Conservation (phyloP, 1,139 yeast genomes). For the Blastobotrys arbuscula region DNA sequence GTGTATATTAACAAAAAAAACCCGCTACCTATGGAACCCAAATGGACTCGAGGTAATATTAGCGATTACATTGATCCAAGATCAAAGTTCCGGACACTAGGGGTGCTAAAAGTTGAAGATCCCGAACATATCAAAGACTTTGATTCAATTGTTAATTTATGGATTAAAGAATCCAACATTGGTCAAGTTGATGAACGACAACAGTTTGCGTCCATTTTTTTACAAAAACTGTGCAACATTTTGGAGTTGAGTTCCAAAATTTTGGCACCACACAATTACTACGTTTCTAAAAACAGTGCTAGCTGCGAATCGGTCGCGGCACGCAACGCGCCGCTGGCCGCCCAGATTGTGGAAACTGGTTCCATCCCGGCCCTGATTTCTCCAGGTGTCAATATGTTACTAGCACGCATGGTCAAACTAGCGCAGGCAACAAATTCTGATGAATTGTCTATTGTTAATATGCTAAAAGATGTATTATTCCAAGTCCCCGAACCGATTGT, state of each 20-base stretch:
- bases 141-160: slow-evolving; percentile 17
- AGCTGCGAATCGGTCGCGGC: background rate
- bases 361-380: slow-evolving; percentile 22
- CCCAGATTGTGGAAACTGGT: slow-evolving; percentile 17
- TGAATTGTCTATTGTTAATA: slow-evolving; percentile 10
- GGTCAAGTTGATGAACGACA: slow-evolving; percentile 15
- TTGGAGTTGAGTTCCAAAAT: slow-evolving; percentile 21
- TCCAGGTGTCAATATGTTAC: slow-evolving; percentile 19
- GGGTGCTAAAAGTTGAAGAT: slow-evolving; percentile 19
- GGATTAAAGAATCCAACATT: slow-evolving; percentile 19
- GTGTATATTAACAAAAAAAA: slow-evolving; percentile 22
- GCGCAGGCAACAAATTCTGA: slow-evolving; percentile 4
- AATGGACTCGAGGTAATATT: slow-evolving; percentile 27
- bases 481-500: slow-evolving; percentile 22
- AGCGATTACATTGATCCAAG: slow-evolving; percentile 22
- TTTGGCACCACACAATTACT: slow-evolving; percentile 19
- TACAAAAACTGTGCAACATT: slow-evolving; percentile 14
- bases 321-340: slow-evolving; percentile 13
- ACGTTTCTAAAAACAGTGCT: slow-evolving; percentile 16
- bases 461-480: slow-evolving; percentile 17
- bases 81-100: slow-evolving; percentile 21
- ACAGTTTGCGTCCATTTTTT: slow-evolving; percentile 16
- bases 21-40: slow-evolving; percentile 26
- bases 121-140: slow-evolving; percentile 19
- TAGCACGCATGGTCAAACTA: slow-evolving; percentile 15